Base-by-base conservation (phyloP, 2,329 filamentous ascomycete species). In the Botrytis tulipae region DNA sequence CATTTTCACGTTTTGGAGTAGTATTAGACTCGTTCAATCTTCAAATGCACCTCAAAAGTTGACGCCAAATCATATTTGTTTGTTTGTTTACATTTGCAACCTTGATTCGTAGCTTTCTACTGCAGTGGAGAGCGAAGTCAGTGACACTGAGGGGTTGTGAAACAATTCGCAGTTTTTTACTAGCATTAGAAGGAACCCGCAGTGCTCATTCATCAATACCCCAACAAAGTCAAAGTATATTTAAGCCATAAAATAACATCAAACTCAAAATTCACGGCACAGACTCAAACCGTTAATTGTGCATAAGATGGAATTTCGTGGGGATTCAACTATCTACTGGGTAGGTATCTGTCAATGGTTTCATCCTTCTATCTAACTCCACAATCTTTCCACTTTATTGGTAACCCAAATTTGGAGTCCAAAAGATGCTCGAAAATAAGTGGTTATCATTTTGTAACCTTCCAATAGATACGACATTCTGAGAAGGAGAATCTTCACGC, bases 321-420 rank as follows among this genome's bases (percentile, higher is more conserved):
- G 44, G 44, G 40, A 60, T 61, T 54, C 57, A 73, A 68, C 25
- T 46, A 60, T 70, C 46, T 70, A 57, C 51, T 57, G 2, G 51
- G n/a, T 57, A 66, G n/a, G n/a, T 57, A 66, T 70, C 35, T 65
- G 51, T 61, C 66, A 18, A 73, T 54, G 37, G 35, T 71, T 73
- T 42, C 60, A 66, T 61, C 73, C 44, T 44, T 74, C 70, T 73
- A 74, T 75, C 60, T 44, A 75, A 66, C 70, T 67, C 73, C 73
- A 32, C 51, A n/a, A 48, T 57, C 35, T 32, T 57, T 54, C 22
- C 25, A 29, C 25, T 46, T 60, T 25, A 46, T n/a, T 25, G 22
- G 37, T 18, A 59, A 48, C 61, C 35, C 48, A 59, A 59, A 29
- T 35, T 46, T 35, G 35, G n/a, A 65, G 18, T 22, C 60, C 22